Percentiles rank a stretch among this genome's conserved stretches.
Evolutionary conservation across 2,329 filamentous ascomycete species (phyloP).

Genomic region (Apiospora aurea): DNA sequence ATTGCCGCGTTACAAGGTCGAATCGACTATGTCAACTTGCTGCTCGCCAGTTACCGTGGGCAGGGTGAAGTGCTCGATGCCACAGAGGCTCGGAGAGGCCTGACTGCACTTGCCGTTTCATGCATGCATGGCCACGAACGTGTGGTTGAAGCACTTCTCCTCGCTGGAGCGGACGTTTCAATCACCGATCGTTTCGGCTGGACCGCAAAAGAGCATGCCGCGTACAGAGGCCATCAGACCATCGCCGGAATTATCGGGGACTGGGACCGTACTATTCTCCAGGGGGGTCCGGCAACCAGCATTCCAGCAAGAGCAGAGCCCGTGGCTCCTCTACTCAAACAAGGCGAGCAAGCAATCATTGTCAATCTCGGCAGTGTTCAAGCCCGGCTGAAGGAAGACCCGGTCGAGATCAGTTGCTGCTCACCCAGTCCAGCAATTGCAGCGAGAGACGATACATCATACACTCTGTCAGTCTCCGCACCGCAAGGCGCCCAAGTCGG

Average conservation of each 20-base stretch:
- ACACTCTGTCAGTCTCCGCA: neutral
- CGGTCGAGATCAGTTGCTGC: neutral
- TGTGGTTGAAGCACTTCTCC: constrained; percentile 21
- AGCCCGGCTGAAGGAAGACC: neutral
- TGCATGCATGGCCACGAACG: neutral
- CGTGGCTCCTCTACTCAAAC: neutral
- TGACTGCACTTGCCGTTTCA: neutral
- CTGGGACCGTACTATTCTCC: neutral
- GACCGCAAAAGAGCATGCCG: constrained; percentile 26
- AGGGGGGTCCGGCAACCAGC: neutral
- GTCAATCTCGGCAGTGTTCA: neutral
- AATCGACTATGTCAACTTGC: neutral
- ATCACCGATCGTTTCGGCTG: constrained; percentile 19
- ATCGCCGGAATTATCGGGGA: neutral
- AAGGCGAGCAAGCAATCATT: neutral
- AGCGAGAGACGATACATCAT: neutral
- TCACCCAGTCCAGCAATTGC: neutral
- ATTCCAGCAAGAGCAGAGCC: neutral
- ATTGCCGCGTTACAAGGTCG: neutral
- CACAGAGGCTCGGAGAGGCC: neutral
- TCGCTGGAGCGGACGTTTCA: constrained; percentile 21
- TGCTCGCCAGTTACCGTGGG: neutral
- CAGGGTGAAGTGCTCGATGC: neutral
- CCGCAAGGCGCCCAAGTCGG: neutral
- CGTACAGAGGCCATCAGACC: constrained; percentile 17